phyloP scores from a whole-genome alignment of 225 moss, liverwort and hornwort species.

The Pseudoscleropodium purum region DNA sequence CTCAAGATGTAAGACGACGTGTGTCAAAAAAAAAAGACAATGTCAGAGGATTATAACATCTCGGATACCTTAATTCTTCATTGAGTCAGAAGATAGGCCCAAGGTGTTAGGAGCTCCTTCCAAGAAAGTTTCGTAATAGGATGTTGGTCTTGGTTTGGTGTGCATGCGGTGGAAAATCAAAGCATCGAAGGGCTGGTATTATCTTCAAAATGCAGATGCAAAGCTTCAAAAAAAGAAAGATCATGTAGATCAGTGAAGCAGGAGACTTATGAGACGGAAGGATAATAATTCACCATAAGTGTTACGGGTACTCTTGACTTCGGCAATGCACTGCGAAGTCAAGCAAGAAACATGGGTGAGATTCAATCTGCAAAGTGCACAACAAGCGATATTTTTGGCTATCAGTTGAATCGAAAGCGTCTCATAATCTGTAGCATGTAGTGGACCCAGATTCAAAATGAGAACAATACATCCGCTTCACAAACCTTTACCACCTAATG shows the following conservation, averaged over 20 bases:
- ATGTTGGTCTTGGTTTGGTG: not conserved
- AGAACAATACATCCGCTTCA: not conserved
- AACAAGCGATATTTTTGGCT: not conserved
- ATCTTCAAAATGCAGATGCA: not conserved
- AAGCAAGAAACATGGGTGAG: not conserved
- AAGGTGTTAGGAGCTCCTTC: not conserved
- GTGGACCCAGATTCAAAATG: not conserved
- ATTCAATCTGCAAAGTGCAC: not conserved
- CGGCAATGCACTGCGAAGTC: constrained; percentile 15
- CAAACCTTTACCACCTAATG: not conserved
- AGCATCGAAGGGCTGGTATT: not conserved
- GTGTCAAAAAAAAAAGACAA: not conserved
- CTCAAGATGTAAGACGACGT: not conserved
- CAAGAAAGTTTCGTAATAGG: not conserved
- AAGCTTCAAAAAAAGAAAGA: not conserved
- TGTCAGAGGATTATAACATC: not conserved
- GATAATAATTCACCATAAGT: not conserved
- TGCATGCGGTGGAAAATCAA: not conserved
- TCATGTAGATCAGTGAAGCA: not conserved
- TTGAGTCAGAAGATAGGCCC: not conserved
- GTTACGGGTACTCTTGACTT: constrained; percentile 19
- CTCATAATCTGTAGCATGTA: not conserved
- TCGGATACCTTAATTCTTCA: not conserved
- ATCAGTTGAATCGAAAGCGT: not conserved
- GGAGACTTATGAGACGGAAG: not conserved